These are phyloP conservation scores for Pseudonitzschia delicatissima DNA, from an alignment of 108 stramenopile genomes.

Conservation along the genomic window DNA sequence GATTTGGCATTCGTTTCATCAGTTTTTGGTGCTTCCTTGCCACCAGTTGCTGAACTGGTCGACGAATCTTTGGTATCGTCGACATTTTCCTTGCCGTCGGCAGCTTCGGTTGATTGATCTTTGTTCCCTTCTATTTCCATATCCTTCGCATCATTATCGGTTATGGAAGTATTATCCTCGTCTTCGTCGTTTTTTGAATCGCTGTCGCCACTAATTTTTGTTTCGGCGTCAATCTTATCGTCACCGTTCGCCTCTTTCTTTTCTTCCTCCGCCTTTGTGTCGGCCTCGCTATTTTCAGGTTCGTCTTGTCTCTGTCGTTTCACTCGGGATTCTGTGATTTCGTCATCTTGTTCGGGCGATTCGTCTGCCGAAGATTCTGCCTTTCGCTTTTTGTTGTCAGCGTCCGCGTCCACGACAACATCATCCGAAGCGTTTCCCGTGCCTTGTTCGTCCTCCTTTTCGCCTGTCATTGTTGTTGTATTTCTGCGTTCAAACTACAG, in stretches of 20 bases:
- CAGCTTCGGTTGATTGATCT: background rate
- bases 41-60: background rate
- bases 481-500: too few species aligned
- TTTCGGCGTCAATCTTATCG: background rate
- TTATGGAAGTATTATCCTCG: background rate
- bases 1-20: background rate
- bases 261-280: background rate
- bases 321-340: background rate
- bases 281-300: background rate
- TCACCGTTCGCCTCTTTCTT: background rate
- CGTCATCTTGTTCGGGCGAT: slow-evolving; percentile 28
- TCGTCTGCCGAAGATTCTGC: background rate
- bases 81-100: background rate
- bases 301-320: background rate
- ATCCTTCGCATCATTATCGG: background rate
- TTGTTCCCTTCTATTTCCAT: background rate
- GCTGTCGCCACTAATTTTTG: background rate
- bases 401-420: background rate
- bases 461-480: too few species aligned
- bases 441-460: background rate
- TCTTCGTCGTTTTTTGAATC: background rate
- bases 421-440: background rate
- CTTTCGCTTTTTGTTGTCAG: background rate
- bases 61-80: background rate
- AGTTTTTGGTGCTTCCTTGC: background rate